Percentiles rank a stretch among this genome's conserved stretches.
phyloP scores from a whole-genome alignment of 495 filamentous ascomycete species.

The Corynascus novoguineensis region DNA sequence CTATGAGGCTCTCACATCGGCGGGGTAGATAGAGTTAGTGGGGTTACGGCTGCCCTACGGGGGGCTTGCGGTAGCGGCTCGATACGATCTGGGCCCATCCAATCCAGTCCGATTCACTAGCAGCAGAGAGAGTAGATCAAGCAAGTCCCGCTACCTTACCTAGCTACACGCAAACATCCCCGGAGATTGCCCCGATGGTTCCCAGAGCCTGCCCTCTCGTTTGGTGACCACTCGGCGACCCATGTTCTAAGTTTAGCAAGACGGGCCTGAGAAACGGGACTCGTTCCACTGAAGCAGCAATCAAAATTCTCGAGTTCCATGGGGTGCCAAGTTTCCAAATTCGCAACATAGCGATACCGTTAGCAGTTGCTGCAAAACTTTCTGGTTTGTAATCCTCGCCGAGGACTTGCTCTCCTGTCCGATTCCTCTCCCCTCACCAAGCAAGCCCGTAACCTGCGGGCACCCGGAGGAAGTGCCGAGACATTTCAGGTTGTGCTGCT shows the following conservation, averaged over 20 bases:
- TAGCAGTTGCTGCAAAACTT: not conserved
- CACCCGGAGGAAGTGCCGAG: too few relatives aligned
- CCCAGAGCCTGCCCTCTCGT: conserved; percentile 2
- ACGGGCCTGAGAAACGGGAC: not conserved
- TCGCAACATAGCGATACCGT: not conserved
- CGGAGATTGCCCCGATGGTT: not conserved
- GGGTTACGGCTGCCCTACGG: conserved; percentile 10
- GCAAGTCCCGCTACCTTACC: not conserved
- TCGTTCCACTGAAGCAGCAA: not conserved
- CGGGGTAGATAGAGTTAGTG: not conserved
- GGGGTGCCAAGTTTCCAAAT: not conserved
- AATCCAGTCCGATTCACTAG: not conserved
- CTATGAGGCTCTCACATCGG: not conserved
- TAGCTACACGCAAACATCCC: not conserved
- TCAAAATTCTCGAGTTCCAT: not conserved
- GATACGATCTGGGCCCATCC: not conserved
- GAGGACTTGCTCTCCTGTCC: too few relatives aligned
- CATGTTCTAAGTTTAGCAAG: conserved; percentile 1
- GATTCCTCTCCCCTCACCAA: not conserved
- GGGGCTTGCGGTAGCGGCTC: not conserved
- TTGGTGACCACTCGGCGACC: conserved; percentile 1
- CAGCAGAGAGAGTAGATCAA: not conserved
- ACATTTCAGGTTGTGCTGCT: too few relatives aligned
- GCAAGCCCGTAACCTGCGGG: not conserved
- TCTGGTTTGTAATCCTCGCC: not conserved